Base-by-base conservation (phyloP, 129 eudicot genomes). In the Flaveria brownii region DNA sequence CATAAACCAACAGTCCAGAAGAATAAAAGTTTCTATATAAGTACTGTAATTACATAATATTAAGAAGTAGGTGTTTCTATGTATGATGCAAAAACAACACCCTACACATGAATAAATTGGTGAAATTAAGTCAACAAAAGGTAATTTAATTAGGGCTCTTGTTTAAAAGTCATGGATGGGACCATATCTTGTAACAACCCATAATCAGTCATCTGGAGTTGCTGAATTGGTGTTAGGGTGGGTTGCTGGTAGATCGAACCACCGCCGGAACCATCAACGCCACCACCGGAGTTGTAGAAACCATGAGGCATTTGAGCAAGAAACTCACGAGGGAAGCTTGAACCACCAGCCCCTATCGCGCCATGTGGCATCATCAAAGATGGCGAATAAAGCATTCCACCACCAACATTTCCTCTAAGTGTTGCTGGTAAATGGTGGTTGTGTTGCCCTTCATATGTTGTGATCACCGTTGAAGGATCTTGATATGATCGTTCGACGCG, bases 361-460 rank as follows among this genome's bases (percentile, higher is more conserved):
- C 76, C 68, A 20, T 74, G 84, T 23, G 84, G 77, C 10, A 78
- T 59, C 57, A 77, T 70, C 85, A 86, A 80, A 65, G 88, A 72
- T 7, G 79, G 91, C 18, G 83, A 77, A 20, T 89, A 84, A 79
- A 86, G 36, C 71, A 82, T 71, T 79, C 91, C 93, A 47, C 92
- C 89, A 0, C 92, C 90, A 3, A 86, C 86, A 47, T 78, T 84
- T 55, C 99, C 99, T 56, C 96, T 82, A 14, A 89, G 89, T 28
- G 90, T 91, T 0, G 92, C 83, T 0, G 97, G 99, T 2, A 87
- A 59, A 65, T 83, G 94, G 75, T 94, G 99, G 92, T 91, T 94
- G 85, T 94, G 99, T 71, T 90, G 88, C 5, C 97, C 97, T 80
- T 94, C 97, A 9, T 94, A 94, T 2, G 99, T 94, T 1, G 99